Evolutionary conservation across 2,329 filamentous ascomycete genomes (phyloP).

Genomic region (Bretziella fagacearum): DNA sequence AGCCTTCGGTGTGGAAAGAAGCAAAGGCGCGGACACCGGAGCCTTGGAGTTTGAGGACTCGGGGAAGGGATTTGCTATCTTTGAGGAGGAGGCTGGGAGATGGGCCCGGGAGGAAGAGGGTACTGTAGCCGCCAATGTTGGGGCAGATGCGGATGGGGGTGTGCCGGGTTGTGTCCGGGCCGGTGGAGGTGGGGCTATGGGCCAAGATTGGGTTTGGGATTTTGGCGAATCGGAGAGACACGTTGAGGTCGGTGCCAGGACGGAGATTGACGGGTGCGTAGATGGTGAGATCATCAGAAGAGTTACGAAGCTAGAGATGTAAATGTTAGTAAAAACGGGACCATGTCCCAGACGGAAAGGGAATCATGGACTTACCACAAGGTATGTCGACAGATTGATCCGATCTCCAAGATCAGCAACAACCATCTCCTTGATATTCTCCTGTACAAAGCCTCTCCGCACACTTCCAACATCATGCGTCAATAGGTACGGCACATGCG

Average conservation of each 20-base stretch:
- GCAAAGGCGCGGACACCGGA: slow-evolving; percentile 53
- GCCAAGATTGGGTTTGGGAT: slow-evolving; percentile 26
- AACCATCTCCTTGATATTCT: slow-evolving; percentile 60
- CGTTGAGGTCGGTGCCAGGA: slow-evolving; percentile 29
- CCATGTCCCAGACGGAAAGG: neutral
- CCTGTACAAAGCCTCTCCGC: slow-evolving; percentile 53
- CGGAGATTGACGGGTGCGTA: slow-evolving; percentile 54
- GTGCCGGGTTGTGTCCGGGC: neutral
- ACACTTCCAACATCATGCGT: slow-evolving; percentile 51
- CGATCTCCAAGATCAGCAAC: slow-evolving; percentile 72
- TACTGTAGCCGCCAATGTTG: slow-evolving; percentile 60
- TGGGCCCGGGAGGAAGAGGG: slow-evolving; percentile 65
- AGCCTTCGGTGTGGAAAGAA: slow-evolving; percentile 58
- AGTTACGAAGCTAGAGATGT: slow-evolving; percentile 44
- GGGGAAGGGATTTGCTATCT: slow-evolving; percentile 59
- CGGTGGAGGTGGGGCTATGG: slow-evolving; percentile 11
- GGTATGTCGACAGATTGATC: slow-evolving; percentile 52
- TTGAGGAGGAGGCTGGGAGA: slow-evolving; percentile 73
- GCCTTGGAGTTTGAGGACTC: slow-evolving; percentile 56
- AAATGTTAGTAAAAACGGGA: slow-evolving; percentile 24
- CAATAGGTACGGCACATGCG: slow-evolving; percentile 60
- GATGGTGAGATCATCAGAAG: slow-evolving; percentile 65
- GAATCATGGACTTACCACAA: slow-evolving; percentile 46
- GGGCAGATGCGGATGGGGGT: slow-evolving; percentile 37
- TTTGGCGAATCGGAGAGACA: slow-evolving; percentile 59